Base-by-base conservation (phyloP, 169 alveolate genomes). In the Toxoplasma gondii region DNA sequence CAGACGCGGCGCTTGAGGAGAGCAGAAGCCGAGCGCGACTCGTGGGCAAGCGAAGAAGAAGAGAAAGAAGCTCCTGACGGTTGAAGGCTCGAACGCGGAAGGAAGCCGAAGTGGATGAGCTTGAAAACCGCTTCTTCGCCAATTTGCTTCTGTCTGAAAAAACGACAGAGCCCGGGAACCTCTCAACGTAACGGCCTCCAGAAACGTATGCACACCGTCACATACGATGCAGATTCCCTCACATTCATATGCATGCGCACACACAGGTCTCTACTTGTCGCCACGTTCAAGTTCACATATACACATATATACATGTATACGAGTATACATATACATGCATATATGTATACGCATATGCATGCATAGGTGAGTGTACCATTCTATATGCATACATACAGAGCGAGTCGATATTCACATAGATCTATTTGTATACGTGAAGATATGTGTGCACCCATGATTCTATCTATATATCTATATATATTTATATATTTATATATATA, bases 71-170 rank as follows among this genome's bases (percentile, higher is more conserved):
- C 74, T 27, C 9, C 27, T 10, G 86, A n/a, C 39, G 86, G 38
- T 12, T 12, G 82, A 69, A 78, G 86, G 22, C 45, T n/a, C 45
- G 86, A 78, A 31, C 44, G 44, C 39, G 86, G 86, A n/a, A 88
- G 86, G 31, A 88, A 88, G 43, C 93, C 93, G 29, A 88, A 88
- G 69, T 88, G 93, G n/a, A 67, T 44, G 86, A 88, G 78, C 74
- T 80, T 74, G 67, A 69, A 88, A 39, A 88, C 38, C 34, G 93
- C 93, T 67, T 88, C 93, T 43, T 88, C 93, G 12, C 87, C 67
- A 10, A 88, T 80, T 12, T 80, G 83, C 39, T 39, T 19, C 45
- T 41, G 49, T 64, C 93, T 88, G 93, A 36, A 69, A 44, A 34
- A 7, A 43, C 70, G 80, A n/a, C 39, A 29, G 82, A 31, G 38